Base-by-base conservation (phyloP, 179 eudicot genomes). In the Carnegiea gigantea region DNA sequence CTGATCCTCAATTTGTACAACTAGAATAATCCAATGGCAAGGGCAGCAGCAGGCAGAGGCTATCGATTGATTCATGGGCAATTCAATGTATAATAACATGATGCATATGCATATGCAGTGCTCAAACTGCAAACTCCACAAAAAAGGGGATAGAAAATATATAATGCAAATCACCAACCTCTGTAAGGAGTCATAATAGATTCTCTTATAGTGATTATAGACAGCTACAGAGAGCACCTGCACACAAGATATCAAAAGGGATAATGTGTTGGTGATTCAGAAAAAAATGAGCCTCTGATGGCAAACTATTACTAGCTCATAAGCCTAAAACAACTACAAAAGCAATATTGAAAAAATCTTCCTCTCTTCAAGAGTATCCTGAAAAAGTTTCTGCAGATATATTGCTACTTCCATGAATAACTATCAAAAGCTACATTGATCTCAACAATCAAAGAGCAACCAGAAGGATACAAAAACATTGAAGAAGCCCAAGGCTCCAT, bases 211-310 rank as follows among this genome's bases (percentile, higher is more conserved):
- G 88, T 97, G 99, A 82, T 97, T 97, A 88, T 97, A 97, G 51
- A 95, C 99, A 60, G 98, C 99, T 75, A 97, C 98, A 49, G 99
- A 88, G 23, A 97, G 95, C 80, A 97, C 99, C 99, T 97, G 92
- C 77, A 87, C 68, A 76, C 38, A 79, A 30, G 68, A 87, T 11
- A 77, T 44, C 38, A n/a, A 80, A 28, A 80, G 30, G 28, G 46
- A 65, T 9, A 54, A 14, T 3, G 6, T 70, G 20, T 10, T 51
- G 14, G 3, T 38, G 70, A 30, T 57, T 75, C 68, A 82, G 62
- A 14, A 60, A 44, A 70, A 72, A 5, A 26, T 4, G 40, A 23
- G 23, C 46, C 44, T 7, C 33, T 1, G 21, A 70, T 17, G 20
- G 33, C 15, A 70, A 30, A 30, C 73, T 70, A 70, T 70, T 70